Conservation (phyloP, 257 asterid genomes). For the Paraleonurus japonicus region DNA sequence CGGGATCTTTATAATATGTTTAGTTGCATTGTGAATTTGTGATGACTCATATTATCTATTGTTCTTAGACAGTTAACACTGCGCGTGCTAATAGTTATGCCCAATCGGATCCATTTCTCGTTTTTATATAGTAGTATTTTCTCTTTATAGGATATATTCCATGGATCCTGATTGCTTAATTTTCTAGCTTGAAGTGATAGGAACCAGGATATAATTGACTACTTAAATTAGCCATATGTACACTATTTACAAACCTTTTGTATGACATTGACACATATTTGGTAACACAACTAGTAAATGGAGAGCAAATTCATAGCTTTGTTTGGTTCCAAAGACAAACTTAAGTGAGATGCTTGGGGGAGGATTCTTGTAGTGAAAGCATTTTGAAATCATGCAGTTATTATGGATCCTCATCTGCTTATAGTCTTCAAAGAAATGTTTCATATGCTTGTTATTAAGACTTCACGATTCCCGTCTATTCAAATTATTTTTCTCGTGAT, state of each 20-base stretch:
- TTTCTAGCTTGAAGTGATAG: background rate
- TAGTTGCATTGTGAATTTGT: constrained; percentile 8
- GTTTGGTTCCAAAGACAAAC: background rate
- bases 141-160: background rate
- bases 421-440: background rate
- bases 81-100: background rate
- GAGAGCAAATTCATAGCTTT: background rate
- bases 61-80: background rate
- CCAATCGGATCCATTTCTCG: background rate
- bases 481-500: background rate
- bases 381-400: background rate
- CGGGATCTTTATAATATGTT: background rate
- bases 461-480: background rate
- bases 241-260: background rate
- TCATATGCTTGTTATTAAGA: background rate
- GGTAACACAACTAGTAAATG: background rate
- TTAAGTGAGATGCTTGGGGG: background rate
- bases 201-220: background rate
- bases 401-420: background rate
- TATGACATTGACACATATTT: background rate
- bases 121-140: background rate
- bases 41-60: background rate
- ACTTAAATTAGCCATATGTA: background rate
- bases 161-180: background rate
- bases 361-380: background rate